Conservation (phyloP, 345 rosid species). For the Aquilaria yunnanensis region DNA sequence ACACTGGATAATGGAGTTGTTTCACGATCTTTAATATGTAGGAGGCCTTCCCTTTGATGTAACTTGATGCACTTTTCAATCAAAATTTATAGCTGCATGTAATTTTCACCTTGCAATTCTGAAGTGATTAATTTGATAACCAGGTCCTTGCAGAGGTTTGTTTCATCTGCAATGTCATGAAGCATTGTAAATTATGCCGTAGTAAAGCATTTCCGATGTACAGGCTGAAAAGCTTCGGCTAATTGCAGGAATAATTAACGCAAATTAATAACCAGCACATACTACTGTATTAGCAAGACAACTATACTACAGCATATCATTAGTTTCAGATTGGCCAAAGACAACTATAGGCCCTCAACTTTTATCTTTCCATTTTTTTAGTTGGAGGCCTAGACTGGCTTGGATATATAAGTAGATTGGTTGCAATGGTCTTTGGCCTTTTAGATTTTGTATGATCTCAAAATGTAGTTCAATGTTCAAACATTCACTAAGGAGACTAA, state of each 20-base stretch:
- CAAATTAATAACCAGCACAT: background rate
- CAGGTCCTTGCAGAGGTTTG: constrained; percentile 5
- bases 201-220: background rate
- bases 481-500: no score
- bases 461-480: no score
- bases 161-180: background rate
- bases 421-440: no score
- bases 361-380: no score
- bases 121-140: background rate
- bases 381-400: no score
- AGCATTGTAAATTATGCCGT: background rate
- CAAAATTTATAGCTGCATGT: background rate
- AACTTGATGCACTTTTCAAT: constrained; percentile 2
- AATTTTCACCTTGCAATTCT: background rate
- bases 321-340: no score
- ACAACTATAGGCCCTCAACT: no score
- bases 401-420: no score
- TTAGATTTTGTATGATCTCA: no score
- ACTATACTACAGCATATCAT: background rate
- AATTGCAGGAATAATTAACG: no score
- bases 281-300: background rate
- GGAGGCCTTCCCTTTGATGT: constrained; percentile 1
- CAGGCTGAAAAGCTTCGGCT: background rate
- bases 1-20: constrained; percentile 23
- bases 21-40: constrained; percentile 26